Conservation (phyloP, 2,329 filamentous ascomycete species). For the Fusarium luffae region DNA sequence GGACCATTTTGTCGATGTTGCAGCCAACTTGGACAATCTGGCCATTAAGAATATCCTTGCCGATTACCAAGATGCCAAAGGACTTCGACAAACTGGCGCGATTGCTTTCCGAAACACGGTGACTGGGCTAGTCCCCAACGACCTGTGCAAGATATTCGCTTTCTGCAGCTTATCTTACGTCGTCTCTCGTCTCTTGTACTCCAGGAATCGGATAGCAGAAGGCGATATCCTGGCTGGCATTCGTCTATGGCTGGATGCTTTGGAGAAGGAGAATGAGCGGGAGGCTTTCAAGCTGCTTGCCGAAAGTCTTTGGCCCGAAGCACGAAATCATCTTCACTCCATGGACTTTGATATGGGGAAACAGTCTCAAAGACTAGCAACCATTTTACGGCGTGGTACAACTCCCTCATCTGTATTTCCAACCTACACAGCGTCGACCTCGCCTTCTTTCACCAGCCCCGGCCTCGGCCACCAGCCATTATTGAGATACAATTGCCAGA, state of each 20-base stretch:
- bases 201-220: not conserved
- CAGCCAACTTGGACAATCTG: not conserved
- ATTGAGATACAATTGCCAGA: not conserved
- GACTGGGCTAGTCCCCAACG: not conserved
- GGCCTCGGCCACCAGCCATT: not conserved
- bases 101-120: conserved; percentile 36
- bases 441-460: rapidly evolving
- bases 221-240: conserved; percentile 24
- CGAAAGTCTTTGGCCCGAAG: conserved; percentile 30
- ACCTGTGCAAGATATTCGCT: conserved; percentile 25
- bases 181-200: conserved; percentile 15
- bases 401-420: not conserved
- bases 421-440: not conserved
- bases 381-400: not conserved
- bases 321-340: conserved; percentile 13
- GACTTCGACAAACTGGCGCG: conserved; percentile 25
- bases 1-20: conserved; percentile 1
- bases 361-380: rapidly evolving
- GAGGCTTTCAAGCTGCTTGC: conserved; percentile 19
- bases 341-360: not conserved
- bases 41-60: conserved; percentile 13
- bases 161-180: conserved; percentile 40
- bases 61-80: conserved; percentile 13
- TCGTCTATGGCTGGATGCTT: conserved; percentile 23
- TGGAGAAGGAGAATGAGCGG: conserved; percentile 13